Conservation (phyloP, 1,284 basidiomycete genomes). For the Peniophora sp. region DNA sequence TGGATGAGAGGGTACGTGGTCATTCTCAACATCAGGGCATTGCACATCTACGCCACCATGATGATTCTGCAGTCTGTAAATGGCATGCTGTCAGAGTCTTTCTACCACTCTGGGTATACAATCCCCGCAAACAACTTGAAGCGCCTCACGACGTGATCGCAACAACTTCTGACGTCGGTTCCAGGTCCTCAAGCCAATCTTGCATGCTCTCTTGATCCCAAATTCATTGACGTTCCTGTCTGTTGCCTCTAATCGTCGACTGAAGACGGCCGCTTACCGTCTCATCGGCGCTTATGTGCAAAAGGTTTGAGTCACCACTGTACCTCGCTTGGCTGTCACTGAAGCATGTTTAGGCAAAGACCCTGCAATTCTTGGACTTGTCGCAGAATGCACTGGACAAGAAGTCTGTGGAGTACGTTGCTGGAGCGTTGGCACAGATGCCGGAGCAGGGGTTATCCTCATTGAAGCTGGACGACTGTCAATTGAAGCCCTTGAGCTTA, state of each 20-base stretch:
- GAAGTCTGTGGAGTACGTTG: slow-evolving; percentile 75
- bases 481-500: slow-evolving; percentile 60
- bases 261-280: slow-evolving; percentile 76
- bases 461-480: slow-evolving; percentile 78
- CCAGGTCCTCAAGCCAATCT: slow-evolving; percentile 80
- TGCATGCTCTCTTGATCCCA: slow-evolving; percentile 86
- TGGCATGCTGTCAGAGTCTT: too few species aligned
- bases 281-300: slow-evolving; percentile 75
- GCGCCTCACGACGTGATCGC: not conserved
- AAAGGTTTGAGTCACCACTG: slow-evolving; percentile 44
- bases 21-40: not conserved
- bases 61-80: too few species aligned
- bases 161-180: slow-evolving; percentile 6
- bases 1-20: slow-evolving; percentile 67
- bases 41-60: too few species aligned
- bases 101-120: too few species aligned
- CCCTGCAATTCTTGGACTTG: slow-evolving; percentile 79
- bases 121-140: too few species aligned
- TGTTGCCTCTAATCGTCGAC: slow-evolving; percentile 78
- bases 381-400: slow-evolving; percentile 86
- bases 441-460: slow-evolving; percentile 62
- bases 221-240: slow-evolving; percentile 79
- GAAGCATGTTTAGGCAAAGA: slow-evolving; percentile 46
- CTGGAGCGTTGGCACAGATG: slow-evolving; percentile 54
- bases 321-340: not conserved